These are phyloP conservation scores for Coprinopsis sp. DNA, from an alignment of 768 basidiomycete species.

Conservation along the genomic window DNA sequence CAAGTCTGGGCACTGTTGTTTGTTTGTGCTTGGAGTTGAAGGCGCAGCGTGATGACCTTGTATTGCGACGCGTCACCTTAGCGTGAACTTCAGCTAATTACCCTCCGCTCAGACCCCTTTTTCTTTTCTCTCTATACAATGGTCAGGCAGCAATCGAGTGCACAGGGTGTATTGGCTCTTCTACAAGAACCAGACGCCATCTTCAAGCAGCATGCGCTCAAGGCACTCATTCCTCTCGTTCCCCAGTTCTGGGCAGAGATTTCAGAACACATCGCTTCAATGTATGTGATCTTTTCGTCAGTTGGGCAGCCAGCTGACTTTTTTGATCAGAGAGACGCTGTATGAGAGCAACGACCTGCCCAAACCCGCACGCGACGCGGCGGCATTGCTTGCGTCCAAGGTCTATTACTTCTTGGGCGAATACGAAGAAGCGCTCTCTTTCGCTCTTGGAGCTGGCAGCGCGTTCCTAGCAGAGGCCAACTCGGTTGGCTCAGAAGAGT, in stretches of 20 bases:
- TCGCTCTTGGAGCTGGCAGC: slow-evolving; percentile 85
- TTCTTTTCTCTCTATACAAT: slow-evolving; percentile 33
- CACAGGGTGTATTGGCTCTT: slow-evolving; percentile 87
- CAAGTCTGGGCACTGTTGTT: no score
- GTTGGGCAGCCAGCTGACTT: slow-evolving; percentile 9
- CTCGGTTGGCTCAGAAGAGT: slow-evolving; percentile 69
- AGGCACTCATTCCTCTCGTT: slow-evolving; percentile 75
- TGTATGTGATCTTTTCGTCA: slow-evolving; percentile 49
- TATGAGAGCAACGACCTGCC: slow-evolving; percentile 82
- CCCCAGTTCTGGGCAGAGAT: slow-evolving; percentile 99
- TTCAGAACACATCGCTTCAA: slow-evolving; percentile 85
- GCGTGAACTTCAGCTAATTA: slow-evolving; percentile 14
- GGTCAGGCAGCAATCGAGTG: slow-evolving; percentile 76
- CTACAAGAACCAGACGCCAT: slow-evolving; percentile 83
- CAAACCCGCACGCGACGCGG: slow-evolving; percentile 68
- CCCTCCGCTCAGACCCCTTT: slow-evolving; percentile 16
- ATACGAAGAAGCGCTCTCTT: slow-evolving; percentile 92
- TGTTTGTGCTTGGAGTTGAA: slow-evolving; percentile 23
- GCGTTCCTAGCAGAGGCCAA: slow-evolving; percentile 78
- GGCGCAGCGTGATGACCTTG: slow-evolving; percentile 21
- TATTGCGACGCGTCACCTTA: slow-evolving; percentile 44
- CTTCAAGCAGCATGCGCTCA: slow-evolving; percentile 90
- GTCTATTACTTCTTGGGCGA: slow-evolving; percentile 96
- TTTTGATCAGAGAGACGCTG: slow-evolving; percentile 69
- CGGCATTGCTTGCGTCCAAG: slow-evolving; percentile 93